Percentiles rank a stretch among this genome's conserved stretches.
Evolutionary conservation across 345 rosid genomes (phyloP).

Genomic region (Hevea brasiliensis): DNA sequence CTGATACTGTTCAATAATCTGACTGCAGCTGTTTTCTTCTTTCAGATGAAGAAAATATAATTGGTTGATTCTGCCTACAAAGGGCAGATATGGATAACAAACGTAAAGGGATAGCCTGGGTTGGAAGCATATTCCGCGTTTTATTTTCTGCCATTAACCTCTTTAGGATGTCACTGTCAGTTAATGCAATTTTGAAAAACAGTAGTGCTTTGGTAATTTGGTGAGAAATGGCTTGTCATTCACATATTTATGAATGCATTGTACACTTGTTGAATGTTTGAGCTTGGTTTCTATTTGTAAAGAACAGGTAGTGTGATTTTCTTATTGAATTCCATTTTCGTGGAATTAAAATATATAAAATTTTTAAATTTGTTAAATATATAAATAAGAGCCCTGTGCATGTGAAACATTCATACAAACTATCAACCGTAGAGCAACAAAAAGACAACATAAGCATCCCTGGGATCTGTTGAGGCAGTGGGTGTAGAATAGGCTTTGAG

Average conservation of each 20-base stretch:
- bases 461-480: too few relatives aligned
- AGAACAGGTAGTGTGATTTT: not conserved
- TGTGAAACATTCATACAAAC: not conserved
- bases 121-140: constrained; percentile 25
- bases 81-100: constrained; percentile 16
- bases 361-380: not conserved
- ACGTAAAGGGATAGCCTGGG: constrained; percentile 26
- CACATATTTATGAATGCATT: not conserved
- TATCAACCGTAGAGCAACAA: not conserved
- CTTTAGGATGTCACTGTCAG: not conserved
- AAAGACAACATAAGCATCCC: not conserved
- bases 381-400: not conserved
- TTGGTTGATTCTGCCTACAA: constrained; percentile 8
- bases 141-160: not conserved
- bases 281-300: not conserved
- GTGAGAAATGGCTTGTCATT: not conserved
- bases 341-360: not conserved
- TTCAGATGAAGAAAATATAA: constrained; percentile 4
- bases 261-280: not conserved
- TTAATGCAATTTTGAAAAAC: not conserved
- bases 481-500: too few relatives aligned
- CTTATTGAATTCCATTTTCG: not conserved
- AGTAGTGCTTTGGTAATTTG: not conserved
- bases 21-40: not conserved
- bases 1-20: not conserved